Conservation (phyloP, 495 filamentous ascomycete genomes). For the Cairneyella variabilis region DNA sequence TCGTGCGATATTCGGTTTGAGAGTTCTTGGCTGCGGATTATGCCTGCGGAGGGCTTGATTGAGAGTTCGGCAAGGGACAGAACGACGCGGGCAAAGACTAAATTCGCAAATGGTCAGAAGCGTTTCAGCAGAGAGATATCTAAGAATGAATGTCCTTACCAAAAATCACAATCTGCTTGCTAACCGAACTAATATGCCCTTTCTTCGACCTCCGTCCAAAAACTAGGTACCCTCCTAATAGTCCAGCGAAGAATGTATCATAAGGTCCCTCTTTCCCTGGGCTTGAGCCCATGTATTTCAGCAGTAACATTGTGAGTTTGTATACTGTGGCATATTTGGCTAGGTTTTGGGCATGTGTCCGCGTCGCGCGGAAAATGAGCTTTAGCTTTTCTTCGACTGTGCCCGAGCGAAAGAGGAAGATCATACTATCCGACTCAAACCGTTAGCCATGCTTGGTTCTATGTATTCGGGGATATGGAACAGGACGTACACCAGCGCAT, state of each 20-base stretch:
- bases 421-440: slow-evolving; percentile 57
- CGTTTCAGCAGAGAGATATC: background rate
- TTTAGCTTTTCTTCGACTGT: slow-evolving; percentile 74
- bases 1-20: slow-evolving; percentile 50
- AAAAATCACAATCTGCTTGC: slow-evolving; percentile 98
- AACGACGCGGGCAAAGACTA: slow-evolving; percentile 83
- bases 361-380: slow-evolving; percentile 80
- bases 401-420: slow-evolving; percentile 89
- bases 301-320: slow-evolving; percentile 70
- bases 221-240: slow-evolving; percentile 87
- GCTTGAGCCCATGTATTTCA: slow-evolving; percentile 61
- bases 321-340: slow-evolving; percentile 87
- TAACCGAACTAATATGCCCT: slow-evolving; percentile 73
- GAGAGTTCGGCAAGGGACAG: slow-evolving; percentile 79
- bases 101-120: background rate
- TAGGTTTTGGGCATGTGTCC: slow-evolving; percentile 86
- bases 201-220: slow-evolving; percentile 66
- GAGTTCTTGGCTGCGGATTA: slow-evolving; percentile 36
- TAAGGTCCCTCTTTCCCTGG: slow-evolving; percentile 61
- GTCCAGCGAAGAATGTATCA: slow-evolving; percentile 85
- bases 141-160: slow-evolving; percentile 7
- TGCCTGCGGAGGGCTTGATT: slow-evolving; percentile 54
- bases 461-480: background rate
- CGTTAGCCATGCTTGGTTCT: background rate
- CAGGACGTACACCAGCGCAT: slow-evolving; percentile 76